Percentiles rank a stretch among this genome's conserved stretches.
phyloP scores from a whole-genome alignment of 2,329 filamentous ascomycete genomes.

The Exophiala dermatitidis region DNA sequence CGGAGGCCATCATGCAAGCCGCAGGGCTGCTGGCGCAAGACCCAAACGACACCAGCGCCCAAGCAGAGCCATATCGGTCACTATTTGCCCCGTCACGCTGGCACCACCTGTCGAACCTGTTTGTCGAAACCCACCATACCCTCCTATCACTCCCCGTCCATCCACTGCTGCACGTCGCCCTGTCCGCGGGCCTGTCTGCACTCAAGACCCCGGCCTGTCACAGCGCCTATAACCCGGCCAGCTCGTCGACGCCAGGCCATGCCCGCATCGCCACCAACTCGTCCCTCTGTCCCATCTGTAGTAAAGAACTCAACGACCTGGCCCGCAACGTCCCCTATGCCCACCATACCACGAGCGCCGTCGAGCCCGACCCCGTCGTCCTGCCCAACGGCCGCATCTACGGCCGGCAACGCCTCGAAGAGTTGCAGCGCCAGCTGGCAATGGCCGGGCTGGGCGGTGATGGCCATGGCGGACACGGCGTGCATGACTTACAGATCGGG shows the following conservation, averaged over 20 bases:
- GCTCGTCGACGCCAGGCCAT: slow-evolving; percentile 47
- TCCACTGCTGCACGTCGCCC: slow-evolving; percentile 81
- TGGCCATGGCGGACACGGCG: neutral
- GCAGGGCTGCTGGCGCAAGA: slow-evolving; percentile 73
- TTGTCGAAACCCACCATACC: slow-evolving; percentile 77
- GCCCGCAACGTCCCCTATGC: slow-evolving; percentile 86
- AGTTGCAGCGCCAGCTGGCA: slow-evolving; percentile 68
- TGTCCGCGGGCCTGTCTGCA: slow-evolving; percentile 84
- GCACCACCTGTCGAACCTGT: slow-evolving; percentile 67
- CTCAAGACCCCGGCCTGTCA: slow-evolving; percentile 95
- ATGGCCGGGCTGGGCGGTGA: slow-evolving; percentile 17
- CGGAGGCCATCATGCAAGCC: slow-evolving; percentile 61
- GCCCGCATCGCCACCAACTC: slow-evolving; percentile 45
- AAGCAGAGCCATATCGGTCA: slow-evolving; percentile 54
- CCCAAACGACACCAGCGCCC: slow-evolving; percentile 54
- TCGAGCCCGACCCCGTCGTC: slow-evolving; percentile 78
- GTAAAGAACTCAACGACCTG: slow-evolving; percentile 85
- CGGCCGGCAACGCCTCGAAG: slow-evolving; percentile 63
- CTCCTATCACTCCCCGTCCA: slow-evolving; percentile 74
- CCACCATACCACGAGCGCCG: slow-evolving; percentile 87
- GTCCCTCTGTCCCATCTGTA: slow-evolving; percentile 89
- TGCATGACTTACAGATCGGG: slow-evolving; percentile 18
- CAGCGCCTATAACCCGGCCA: slow-evolving; percentile 49
- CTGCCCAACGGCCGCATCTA: slow-evolving; percentile 85
- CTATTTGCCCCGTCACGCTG: slow-evolving; percentile 71